Evolutionary conservation across 202 grass and related monocot species (phyloP), one percentile per base, ranked within the genome.

Genomic region (Zoysia matrella): DNA sequence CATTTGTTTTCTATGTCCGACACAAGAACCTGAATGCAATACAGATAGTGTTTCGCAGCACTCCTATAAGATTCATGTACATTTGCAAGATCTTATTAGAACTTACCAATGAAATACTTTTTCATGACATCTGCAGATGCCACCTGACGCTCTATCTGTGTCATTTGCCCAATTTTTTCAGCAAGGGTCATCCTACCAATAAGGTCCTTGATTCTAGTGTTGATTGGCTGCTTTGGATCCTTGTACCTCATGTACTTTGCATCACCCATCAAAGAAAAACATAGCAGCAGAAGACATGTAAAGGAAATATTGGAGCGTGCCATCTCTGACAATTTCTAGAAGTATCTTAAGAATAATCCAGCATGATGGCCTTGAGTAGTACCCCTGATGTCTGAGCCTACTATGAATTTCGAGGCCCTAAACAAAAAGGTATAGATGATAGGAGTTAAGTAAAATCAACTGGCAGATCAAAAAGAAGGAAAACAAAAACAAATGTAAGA

Each of bases 131-230:
- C 82, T 69, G 88, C 82, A 51, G 92, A 98, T 61, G 95, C 95
- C 69, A 93, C 95, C 51, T 76, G 8, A 2, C 92, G 92, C 70
- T 98, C 95, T 18, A 98, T 95, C 88, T 98, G 95, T 47, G 86
- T 94, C 92, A 92, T 98, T 72, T 98, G 95, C 45, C 94, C 94
- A 79, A 94, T 94, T 75, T 94, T 97, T 88, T 98, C 95, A 49
- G 92, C 90, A 85, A 98, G 91, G 69, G 92, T 98, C 95, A 98
- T 98, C 84, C 92, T 91, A 50, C 75, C 76, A 65, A 95, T 66
- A 73, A 98, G 89, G 80, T 98, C 95, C 63, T 94, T 90, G 74
- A 94, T 91, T 69, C 95, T 88, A 36, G 41, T 86, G 80, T 93
- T 94, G 71, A 81, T 82, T 46, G 88, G 80, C 73, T 92, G 88